Conservation (phyloP, 2,329 filamentous ascomycete genomes). For the Cordyceps cicadae region DNA sequence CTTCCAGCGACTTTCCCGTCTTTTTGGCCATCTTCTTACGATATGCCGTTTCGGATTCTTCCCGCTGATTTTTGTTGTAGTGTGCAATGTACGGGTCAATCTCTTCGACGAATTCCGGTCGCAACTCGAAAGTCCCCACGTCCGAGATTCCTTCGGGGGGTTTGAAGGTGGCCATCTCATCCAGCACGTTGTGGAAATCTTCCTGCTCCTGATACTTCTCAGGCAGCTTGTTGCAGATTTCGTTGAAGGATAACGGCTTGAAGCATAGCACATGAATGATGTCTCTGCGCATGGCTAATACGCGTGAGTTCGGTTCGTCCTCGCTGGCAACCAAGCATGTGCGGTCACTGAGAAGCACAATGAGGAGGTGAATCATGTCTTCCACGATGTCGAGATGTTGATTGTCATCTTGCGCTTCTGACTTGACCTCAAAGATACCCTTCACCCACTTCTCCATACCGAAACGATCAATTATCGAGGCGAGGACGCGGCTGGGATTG, state of each 20-base stretch:
- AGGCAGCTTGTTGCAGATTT: conserved; percentile 75
- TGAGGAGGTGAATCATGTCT: conserved; percentile 89
- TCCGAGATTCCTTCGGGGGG: conserved; percentile 86
- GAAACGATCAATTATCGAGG: conserved; percentile 85
- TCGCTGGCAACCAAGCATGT: conserved; percentile 66
- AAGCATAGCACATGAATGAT: conserved; percentile 93
- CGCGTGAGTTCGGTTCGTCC: conserved; percentile 55
- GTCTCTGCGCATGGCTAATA: conserved; percentile 73
- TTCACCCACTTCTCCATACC: conserved; percentile 82
- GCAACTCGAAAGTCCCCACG: conserved; percentile 88
- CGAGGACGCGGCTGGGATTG: conserved; percentile 72
- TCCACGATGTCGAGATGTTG: conserved; percentile 92
- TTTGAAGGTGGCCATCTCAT: conserved; percentile 83
- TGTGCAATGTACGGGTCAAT: conserved; percentile 94
- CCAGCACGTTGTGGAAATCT: conserved; percentile 74
- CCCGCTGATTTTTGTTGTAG: conserved; percentile 93
- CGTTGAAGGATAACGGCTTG: conserved; percentile 90
- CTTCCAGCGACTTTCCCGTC: conserved; percentile 68
- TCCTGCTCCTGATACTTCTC: conserved; percentile 87
- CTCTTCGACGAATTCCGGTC: conserved; percentile 74
- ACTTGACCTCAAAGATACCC: conserved; percentile 66
- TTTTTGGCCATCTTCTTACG: conserved; percentile 81
- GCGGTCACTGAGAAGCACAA: conserved; percentile 83
- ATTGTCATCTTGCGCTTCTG: conserved; percentile 69
- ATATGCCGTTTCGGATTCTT: conserved; percentile 87